Evolutionary conservation across 441 rosid genomes (phyloP).

Genomic region (Sinapis alba): DNA sequence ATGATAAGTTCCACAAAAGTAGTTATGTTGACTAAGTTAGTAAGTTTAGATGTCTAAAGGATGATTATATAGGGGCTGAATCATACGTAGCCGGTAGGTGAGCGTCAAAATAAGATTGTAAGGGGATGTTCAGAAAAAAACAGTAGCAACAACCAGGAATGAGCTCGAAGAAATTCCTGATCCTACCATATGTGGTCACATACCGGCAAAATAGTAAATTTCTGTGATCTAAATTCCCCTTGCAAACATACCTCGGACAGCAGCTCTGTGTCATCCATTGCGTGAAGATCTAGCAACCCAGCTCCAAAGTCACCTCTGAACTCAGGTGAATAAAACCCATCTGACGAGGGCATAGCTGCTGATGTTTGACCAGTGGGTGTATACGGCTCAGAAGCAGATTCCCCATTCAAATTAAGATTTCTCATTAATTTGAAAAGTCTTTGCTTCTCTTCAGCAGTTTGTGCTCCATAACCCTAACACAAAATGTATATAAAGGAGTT

Average conservation of each 20-base stretch:
- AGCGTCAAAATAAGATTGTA: not conserved
- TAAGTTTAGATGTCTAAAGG: not conserved
- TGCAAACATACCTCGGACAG: conserved; percentile 78
- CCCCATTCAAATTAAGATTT: conserved; percentile 93
- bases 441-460: conserved; percentile 97
- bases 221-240: not conserved
- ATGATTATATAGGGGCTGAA: not conserved
- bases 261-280: conserved; percentile 98
- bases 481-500: conserved; percentile 20
- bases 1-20: not conserved
- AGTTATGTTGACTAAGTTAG: not conserved
- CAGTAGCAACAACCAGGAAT: not conserved
- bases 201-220: not conserved
- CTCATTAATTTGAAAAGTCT: conserved; percentile 92
- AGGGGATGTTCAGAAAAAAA: not conserved
- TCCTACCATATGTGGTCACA: not conserved
- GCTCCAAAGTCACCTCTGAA: conserved; percentile 99
- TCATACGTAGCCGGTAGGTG: not conserved
- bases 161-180: not conserved
- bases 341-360: conserved; percentile 64
- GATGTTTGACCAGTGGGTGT: conserved; percentile 65
- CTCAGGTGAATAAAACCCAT: conserved; percentile 81
- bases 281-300: conserved; percentile 97
- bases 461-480: conserved; percentile 89
- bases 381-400: conserved; percentile 77